Percentiles rank a stretch among this genome's conserved stretches.
phyloP scores from a whole-genome alignment of 345 rosid genomes.

The Populus deltoides region DNA sequence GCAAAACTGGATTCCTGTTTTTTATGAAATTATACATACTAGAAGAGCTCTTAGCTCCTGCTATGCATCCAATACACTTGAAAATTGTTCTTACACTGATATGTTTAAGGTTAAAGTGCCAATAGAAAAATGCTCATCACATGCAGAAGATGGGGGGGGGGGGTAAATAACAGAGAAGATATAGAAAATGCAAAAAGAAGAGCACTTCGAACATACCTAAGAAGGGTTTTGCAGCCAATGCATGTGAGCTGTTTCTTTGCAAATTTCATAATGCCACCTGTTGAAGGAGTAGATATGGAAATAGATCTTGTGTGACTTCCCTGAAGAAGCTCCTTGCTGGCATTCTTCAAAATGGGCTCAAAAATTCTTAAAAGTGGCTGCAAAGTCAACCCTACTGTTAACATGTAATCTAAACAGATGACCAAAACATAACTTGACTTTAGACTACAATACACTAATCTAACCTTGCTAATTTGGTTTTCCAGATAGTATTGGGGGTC shows the following conservation, averaged over 20 bases:
- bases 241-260: slow-evolving; percentile 85
- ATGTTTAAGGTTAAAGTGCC: no score
- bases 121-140: no score
- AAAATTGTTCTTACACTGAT: no score
- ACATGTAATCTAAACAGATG: background rate
- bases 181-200: background rate
- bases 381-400: slow-evolving; percentile 19
- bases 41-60: background rate
- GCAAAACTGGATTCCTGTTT: background rate
- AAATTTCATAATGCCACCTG: slow-evolving; percentile 89
- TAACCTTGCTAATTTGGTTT: slow-evolving; percentile 93
- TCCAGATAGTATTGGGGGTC: slow-evolving; percentile 92
- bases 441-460: slow-evolving; percentile 15
- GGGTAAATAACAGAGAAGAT: background rate
- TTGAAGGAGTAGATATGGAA: slow-evolving; percentile 85
- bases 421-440: background rate
- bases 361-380: slow-evolving; percentile 96
- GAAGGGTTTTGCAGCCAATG: slow-evolving; percentile 80
- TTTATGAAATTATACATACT: background rate
- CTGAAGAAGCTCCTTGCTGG: slow-evolving; percentile 83
- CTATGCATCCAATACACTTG: no score
- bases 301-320: slow-evolving; percentile 94
- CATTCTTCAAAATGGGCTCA: slow-evolving; percentile 95
- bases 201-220: slow-evolving; percentile 41
- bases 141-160: background rate